Base-by-base conservation (phyloP, 768 basidiomycete genomes). In the Mycena amicta region DNA sequence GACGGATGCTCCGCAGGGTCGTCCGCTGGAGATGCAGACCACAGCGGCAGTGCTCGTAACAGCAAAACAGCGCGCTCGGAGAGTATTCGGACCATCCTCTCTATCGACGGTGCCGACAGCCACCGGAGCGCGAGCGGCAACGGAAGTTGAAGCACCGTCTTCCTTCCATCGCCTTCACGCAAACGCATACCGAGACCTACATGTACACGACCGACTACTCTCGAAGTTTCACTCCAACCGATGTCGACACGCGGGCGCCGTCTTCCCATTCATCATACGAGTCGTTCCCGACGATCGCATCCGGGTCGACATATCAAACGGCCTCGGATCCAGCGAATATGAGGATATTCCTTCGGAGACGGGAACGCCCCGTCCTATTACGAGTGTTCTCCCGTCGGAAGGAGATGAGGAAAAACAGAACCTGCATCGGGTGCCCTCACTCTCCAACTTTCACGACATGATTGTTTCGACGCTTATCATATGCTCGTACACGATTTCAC, bases 91-190 rank as follows among this genome's bases (percentile, higher is more conserved):
- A 91, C 90, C 0, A 92, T 92, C 54, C 76, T 75, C 4, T 85
- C 89, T 1, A 77, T 85, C 60, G 77, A 78, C 55, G 80, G 80
- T 53, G 70, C 71, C 13, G 70, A 66, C 47, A 81, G 80, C 49
- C 69, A 66, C n/a, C 70, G 75, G 27, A 80, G 80, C 37, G 75
- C 71, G n/a, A 82, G 73, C 8, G 75, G 80, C 1, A 76, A 77
- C 2, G 80, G 89, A 2, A 89, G 89, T 8, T 80, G 85, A 0
- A 89, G 88, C 2, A 92, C 90, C 1, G 82, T 87, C 30, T 93
- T 89, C 65, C 83, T 93, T 1, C 91, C 91, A 0, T 90, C 91
- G 28, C 41, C 23, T 55, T 45, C 33, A 45, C 53, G 12, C 31
- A 16, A 22, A 47, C 50, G 13, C 20, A 27, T 20, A 57, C 52